Base-by-base conservation (phyloP, 2,329 filamentous ascomycete genomes). In the Alternaria ventricosa region DNA sequence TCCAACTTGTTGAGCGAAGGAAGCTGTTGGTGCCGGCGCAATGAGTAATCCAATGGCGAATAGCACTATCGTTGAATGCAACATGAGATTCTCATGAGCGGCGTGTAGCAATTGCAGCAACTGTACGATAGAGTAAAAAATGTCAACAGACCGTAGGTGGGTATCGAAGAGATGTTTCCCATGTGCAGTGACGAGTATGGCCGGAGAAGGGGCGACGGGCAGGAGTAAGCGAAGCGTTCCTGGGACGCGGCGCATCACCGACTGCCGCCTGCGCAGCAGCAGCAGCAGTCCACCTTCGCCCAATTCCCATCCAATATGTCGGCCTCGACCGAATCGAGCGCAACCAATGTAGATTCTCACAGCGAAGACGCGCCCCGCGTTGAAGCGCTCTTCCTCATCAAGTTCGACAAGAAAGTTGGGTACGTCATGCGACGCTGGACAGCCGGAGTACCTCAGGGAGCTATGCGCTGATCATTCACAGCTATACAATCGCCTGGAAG, bases 381-480 rank as follows among this genome's bases (percentile, higher is more conserved):
- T n/a, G 90, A 91, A 43, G 93, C 93, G 30, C 86, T 96, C 36
- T 97, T 97, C 80, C 86, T 97, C 66, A 95, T 97, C 81, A 89
- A 92, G 76, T 97, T 97, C 82, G 94, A 97, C 81, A 91, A 95
- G 82, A 96, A 94, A 80, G 91, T 93, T 74, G 94, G 94, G 84
- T 97, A 90, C 43, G 79, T 78, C 46, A 57, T 67, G 61, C 57
- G 54, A 46, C 47, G 28, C 46, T 18, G 43, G 55, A 49, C 11
- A 36, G 43, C 25, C 13, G 18, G 12, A 30, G 57, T 60, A 56
- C 61, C 45, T 36, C 5, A 20, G 25, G 44, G 33, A 61, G 49
- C 41, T 45, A 30, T 56, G 22, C 53, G 43, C 66, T 71, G 58
- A 68, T 30, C 36, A 56, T 10, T 13, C 20, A 44, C 74, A 90